Conservation (phyloP, 192 early-diverging fungal genomes). For the Backusella circina region DNA sequence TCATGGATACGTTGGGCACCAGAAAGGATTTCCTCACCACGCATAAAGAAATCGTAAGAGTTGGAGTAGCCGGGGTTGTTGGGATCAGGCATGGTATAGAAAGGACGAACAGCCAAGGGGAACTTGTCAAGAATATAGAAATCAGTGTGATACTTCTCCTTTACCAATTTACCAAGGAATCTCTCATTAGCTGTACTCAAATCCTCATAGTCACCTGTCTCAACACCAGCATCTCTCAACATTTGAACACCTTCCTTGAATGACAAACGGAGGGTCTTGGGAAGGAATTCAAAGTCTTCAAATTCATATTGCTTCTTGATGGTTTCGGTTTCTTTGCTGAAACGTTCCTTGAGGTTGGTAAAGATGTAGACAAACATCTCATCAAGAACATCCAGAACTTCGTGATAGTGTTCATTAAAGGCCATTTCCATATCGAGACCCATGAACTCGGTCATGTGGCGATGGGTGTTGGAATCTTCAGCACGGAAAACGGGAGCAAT, state of each 20-base stretch:
- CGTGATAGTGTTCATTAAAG: conserved; percentile 99
- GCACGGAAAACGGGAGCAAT: conserved; percentile 98
- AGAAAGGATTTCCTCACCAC: conserved; percentile 98
- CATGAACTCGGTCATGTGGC: conserved; percentile 99
- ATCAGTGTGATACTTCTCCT: conserved; percentile 93
- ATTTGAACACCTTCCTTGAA: conserved; percentile 89
- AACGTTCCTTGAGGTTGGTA: conserved; percentile 80
- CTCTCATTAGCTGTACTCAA: conserved; percentile 86
- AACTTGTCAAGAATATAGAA: conserved; percentile 99
- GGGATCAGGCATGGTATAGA: conserved; percentile 99
- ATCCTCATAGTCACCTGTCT: conserved; percentile 93
- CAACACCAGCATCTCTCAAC: conserved; percentile 82
- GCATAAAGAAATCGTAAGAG: conserved; percentile 99
- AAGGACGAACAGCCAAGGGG: conserved; percentile 91
- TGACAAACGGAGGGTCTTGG: conserved; percentile 78
- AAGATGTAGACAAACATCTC: conserved; percentile 92
- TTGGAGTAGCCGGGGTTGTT: conserved; percentile 85
- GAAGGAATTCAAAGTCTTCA: conserved; percentile 83
- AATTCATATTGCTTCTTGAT: conserved; percentile 90
- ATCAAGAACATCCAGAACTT: conserved; percentile 92
- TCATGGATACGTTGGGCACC: conserved; percentile 99
- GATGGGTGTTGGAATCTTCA: conserved; percentile 95
- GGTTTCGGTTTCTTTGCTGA: conserved; percentile 76
- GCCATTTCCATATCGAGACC: conserved; percentile 99
- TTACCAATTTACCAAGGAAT: conserved; percentile 82